Conservation (phyloP, 805 yeast genomes). For the Barnettozyma salicaria region DNA sequence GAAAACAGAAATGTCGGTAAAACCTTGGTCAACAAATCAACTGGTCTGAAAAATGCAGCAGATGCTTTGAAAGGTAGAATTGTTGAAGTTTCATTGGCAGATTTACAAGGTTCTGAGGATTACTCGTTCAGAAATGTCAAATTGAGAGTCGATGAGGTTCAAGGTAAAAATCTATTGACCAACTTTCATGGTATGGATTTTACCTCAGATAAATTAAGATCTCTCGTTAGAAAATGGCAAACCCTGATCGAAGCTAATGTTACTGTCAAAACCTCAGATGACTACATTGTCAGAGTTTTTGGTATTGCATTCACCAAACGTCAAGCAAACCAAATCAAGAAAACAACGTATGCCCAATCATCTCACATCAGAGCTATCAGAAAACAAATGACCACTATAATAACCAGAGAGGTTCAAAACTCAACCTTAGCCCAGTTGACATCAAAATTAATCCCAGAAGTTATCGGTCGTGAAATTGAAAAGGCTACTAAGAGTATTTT, state of each 20-base stretch:
- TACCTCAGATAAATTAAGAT: slow-evolving; percentile 96
- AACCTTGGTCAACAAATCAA: slow-evolving; percentile 96
- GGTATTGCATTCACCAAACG: slow-evolving; percentile 99
- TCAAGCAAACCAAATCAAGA: slow-evolving; percentile 94
- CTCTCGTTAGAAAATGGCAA: slow-evolving; percentile 99
- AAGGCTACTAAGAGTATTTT: slow-evolving; percentile 90
- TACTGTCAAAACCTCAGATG: slow-evolving; percentile 96
- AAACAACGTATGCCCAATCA: slow-evolving; percentile 96
- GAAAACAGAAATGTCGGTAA: slow-evolving; percentile 98
- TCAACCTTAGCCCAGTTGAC: slow-evolving; percentile 95
- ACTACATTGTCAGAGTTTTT: slow-evolving; percentile 92
- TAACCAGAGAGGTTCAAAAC: slow-evolving; percentile 93
- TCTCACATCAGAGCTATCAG: slow-evolving; percentile 96
- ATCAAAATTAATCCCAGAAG: slow-evolving; percentile 96
- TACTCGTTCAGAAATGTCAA: slow-evolving; percentile 96
- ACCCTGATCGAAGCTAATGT: slow-evolving; percentile 96
- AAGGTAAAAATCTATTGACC: slow-evolving; percentile 97
- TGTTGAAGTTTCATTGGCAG: slow-evolving; percentile 92
- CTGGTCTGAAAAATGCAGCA: slow-evolving; percentile 96
- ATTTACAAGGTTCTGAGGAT: slow-evolving; percentile 98
- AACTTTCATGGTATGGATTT: slow-evolving; percentile 99
- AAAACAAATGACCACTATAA: slow-evolving; percentile 93
- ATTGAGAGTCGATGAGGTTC: slow-evolving; percentile 98
- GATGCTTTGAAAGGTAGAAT: slow-evolving; percentile 98
- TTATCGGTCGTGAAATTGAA: slow-evolving; percentile 97